Conservation (phyloP, 768 basidiomycete species). For the Tricholoma terreum region DNA sequence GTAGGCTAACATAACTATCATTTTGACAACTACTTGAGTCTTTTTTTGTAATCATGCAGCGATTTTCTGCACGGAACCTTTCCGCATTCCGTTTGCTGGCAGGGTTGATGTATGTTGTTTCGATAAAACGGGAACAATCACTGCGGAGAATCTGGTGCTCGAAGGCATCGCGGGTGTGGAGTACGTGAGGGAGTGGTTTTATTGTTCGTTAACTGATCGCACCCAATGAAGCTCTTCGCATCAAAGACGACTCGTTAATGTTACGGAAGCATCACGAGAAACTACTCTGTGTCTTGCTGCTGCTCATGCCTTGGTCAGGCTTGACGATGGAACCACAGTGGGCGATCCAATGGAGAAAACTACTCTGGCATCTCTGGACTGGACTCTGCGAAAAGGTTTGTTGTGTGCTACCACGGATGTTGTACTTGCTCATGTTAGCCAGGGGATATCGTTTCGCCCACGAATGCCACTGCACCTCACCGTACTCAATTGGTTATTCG, state of each 20-base stretch:
- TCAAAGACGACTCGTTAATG: slow-evolving; percentile 65
- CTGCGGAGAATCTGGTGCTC: slow-evolving; percentile 90
- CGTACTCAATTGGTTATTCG: slow-evolving; percentile 68
- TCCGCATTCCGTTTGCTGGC: slow-evolving; percentile 94
- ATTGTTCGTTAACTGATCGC: slow-evolving; percentile 1
- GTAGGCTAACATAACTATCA: slow-evolving; percentile 43
- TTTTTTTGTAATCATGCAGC: slow-evolving; percentile 43
- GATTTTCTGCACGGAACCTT: slow-evolving; percentile 98
- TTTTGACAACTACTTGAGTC: neutral
- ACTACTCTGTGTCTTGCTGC: slow-evolving; percentile 89
- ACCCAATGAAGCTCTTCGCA: slow-evolving; percentile 48
- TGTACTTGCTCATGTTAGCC: slow-evolving; percentile 9
- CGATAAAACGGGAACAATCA: slow-evolving; percentile 99
- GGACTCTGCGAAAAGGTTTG: slow-evolving; percentile 73
- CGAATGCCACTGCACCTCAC: slow-evolving; percentile 50
- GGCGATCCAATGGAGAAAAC: slow-evolving; percentile 99
- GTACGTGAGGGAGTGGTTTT: slow-evolving; percentile 45
- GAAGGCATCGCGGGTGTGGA: slow-evolving; percentile 92
- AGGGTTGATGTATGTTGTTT: slow-evolving; percentile 98
- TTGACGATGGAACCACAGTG: slow-evolving; percentile 92
- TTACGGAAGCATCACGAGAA: slow-evolving; percentile 71
- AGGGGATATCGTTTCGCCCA: slow-evolving; percentile 72
- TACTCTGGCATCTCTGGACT: slow-evolving; percentile 86
- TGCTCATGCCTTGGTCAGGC: slow-evolving; percentile 89
- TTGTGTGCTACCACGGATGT: neutral